phyloP scores from a whole-genome alignment of 768 basidiomycete genomes.

The Hericium coralloides region DNA sequence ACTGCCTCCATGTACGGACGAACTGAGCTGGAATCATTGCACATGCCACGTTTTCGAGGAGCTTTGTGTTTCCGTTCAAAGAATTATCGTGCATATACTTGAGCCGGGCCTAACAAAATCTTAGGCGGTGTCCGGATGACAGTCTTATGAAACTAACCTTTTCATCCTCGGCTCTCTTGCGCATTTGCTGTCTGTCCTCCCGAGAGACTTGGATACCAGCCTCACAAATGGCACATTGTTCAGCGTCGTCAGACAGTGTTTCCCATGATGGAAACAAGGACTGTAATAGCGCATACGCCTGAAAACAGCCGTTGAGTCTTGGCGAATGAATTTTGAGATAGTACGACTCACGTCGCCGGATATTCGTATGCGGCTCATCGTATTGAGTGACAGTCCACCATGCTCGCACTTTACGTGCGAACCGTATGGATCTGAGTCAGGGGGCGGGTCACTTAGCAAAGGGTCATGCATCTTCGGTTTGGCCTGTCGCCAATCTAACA shows the following conservation, averaged over 20 bases:
- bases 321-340: neutral
- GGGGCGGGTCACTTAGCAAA: conserved; percentile 53
- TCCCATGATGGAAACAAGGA: conserved; percentile 58
- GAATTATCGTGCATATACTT: conserved; percentile 53
- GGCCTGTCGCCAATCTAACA: conserved; percentile 53
- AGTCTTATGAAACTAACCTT: conserved; percentile 38
- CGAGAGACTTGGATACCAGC: conserved; percentile 42
- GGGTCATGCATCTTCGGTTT: conserved; percentile 72
- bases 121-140: neutral
- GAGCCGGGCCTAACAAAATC: conserved; percentile 43
- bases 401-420: conserved; percentile 69
- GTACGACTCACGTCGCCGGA: conserved; percentile 41
- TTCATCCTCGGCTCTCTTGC: conserved; percentile 67
- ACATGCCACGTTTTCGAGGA: conserved; percentile 41
- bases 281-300: conserved; percentile 53
- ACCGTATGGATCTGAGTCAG: conserved; percentile 47
- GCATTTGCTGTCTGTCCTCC: conserved; percentile 52
- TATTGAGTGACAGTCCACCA: conserved; percentile 45
- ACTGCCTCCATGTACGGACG: conserved; percentile 57
- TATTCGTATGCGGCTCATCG: conserved; percentile 50
- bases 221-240: conserved; percentile 59
- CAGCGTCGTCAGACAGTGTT: conserved; percentile 39
- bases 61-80: conserved; percentile 34
- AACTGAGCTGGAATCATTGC: conserved; percentile 57
- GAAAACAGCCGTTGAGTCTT: neutral